Evolutionary conservation across 1,284 basidiomycete species (phyloP).

Genomic region (Ceratobasidium papillatum): DNA sequence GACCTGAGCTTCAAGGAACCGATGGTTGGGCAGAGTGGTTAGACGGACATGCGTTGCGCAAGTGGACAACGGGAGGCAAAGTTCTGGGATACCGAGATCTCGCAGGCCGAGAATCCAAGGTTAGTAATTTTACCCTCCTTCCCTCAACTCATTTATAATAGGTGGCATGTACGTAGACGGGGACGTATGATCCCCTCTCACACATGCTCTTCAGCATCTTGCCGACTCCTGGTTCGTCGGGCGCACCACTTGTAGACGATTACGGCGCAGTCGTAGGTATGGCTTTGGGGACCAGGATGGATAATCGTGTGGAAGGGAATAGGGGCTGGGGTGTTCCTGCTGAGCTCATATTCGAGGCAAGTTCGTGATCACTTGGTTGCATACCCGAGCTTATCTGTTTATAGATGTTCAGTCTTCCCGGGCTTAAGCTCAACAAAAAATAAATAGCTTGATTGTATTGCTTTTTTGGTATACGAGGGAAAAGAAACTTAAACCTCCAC

Average conservation of each 20-base stretch:
- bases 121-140: conserved; percentile 48
- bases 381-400: neutral
- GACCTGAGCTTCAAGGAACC: conserved; percentile 1
- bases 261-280: conserved; percentile 74
- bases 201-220: conserved; percentile 65
- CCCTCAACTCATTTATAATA: neutral
- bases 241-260: conserved; percentile 74
- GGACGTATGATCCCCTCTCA: conserved; percentile 73
- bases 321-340: conserved; percentile 75
- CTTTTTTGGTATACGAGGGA: neutral
- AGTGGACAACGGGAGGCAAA: conserved; percentile 61
- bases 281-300: conserved; percentile 70
- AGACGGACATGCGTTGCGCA: conserved; percentile 47
- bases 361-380: conserved; percentile 37
- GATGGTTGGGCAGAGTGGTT: conserved; percentile 41
- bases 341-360: conserved; percentile 72
- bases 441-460: neutral
- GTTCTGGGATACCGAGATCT: conserved; percentile 68
- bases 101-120: conserved; percentile 65
- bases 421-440: conserved; percentile 43
- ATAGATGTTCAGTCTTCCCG: conserved; percentile 63
- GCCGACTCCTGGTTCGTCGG: conserved; percentile 73
- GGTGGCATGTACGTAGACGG: conserved; percentile 57
- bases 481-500: neutral
- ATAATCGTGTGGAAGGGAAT: conserved; percentile 64